These are phyloP conservation scores for Schwanniomyces sp. DNA, from an alignment of 805 yeast species.

Conservation along the genomic window DNA sequence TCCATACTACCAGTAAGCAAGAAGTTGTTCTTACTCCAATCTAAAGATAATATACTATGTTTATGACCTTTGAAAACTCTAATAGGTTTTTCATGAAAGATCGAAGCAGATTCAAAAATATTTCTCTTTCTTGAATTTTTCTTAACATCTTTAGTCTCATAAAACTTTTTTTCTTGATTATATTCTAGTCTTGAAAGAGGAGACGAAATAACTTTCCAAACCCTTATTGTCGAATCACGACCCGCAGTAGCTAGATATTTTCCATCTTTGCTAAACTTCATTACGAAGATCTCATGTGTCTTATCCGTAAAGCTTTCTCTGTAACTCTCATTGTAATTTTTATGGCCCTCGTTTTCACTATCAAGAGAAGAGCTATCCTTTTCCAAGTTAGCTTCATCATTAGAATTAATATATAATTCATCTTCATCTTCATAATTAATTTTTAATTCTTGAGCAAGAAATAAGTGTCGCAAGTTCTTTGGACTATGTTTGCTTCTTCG, in stretches of 20 bases:
- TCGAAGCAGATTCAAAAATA: conserved; percentile 60
- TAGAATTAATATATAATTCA: not conserved
- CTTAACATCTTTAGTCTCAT: conserved; percentile 11
- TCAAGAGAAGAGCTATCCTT: not conserved
- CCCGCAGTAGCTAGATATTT: conserved; percentile 84
- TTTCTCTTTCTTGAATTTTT: conserved; percentile 10
- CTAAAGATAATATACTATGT: conserved; percentile 68
- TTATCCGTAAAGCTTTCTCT: conserved; percentile 5
- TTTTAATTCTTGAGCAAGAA: conserved; percentile 65
- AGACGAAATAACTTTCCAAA: conserved; percentile 81
- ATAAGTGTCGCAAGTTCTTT: conserved; percentile 49
- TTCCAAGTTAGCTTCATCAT: conserved; percentile 8
- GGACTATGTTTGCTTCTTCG: conserved; percentile 48
- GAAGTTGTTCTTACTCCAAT: conserved; percentile 89
- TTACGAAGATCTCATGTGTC: conserved; percentile 62
- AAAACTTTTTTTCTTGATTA: conserved; percentile 21
- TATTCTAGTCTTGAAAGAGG: conserved; percentile 63
- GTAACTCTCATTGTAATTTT: not conserved
- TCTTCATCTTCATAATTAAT: conserved; percentile 11
- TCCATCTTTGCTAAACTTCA: conserved; percentile 79
- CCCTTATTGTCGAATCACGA: conserved; percentile 61
- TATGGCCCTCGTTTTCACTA: not conserved
- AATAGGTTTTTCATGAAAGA: conserved; percentile 68
- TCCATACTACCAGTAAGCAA: conserved; percentile 82
- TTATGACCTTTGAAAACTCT: conserved; percentile 65